A percentile compares a stretch with the other conserved stretches of the same genome.
phyloP scores from a whole-genome alignment of 208 protist species.

The Leishmania turanica region DNA sequence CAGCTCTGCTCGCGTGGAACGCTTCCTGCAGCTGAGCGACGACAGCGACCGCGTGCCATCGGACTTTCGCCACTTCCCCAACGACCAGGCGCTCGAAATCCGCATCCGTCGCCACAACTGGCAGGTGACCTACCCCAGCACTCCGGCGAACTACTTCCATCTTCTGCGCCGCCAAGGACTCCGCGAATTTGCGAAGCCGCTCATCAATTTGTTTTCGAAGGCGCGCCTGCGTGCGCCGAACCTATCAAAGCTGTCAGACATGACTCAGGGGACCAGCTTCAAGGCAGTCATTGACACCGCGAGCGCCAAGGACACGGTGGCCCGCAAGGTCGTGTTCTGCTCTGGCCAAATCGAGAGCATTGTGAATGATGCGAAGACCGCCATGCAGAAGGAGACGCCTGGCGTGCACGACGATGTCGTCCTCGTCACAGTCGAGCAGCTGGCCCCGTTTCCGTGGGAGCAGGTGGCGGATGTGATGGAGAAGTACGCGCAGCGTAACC shows the following conservation, averaged over 20 bases:
- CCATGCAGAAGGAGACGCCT: slow-evolving; percentile 42
- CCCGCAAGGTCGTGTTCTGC: slow-evolving; percentile 96
- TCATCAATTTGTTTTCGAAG: slow-evolving; percentile 96
- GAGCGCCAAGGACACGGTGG: slow-evolving; percentile 39
- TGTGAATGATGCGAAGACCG: slow-evolving; percentile 78
- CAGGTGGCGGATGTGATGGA: slow-evolving; percentile 87
- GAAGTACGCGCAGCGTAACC: slow-evolving; percentile 86
- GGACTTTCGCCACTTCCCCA: slow-evolving; percentile 71
- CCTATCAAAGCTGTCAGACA: slow-evolving; percentile 80
- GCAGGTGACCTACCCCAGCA: slow-evolving; percentile 96
- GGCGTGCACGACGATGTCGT: slow-evolving; percentile 87
- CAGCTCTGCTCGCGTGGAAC: slow-evolving; percentile 96
- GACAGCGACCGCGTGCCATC: slow-evolving; percentile 81
- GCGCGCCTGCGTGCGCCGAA: slow-evolving; percentile 91
- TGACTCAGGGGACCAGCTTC: slow-evolving; percentile 78
- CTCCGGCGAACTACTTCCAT: slow-evolving; percentile 99
- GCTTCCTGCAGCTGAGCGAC: slow-evolving; percentile 97
- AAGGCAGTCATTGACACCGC: slow-evolving; percentile 30
- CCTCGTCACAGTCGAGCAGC: slow-evolving; percentile 95
- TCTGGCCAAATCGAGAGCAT: slow-evolving; percentile 98
- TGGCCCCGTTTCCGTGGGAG: slow-evolving; percentile 98
- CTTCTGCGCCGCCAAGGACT: slow-evolving; percentile 97
- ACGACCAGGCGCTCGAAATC: slow-evolving; percentile 64
- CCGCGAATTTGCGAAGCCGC: slow-evolving; percentile 97
- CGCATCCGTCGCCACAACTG: slow-evolving; percentile 88